phyloP scores from a whole-genome alignment of 805 yeast genomes.

The Priceomyces haplophilus region DNA sequence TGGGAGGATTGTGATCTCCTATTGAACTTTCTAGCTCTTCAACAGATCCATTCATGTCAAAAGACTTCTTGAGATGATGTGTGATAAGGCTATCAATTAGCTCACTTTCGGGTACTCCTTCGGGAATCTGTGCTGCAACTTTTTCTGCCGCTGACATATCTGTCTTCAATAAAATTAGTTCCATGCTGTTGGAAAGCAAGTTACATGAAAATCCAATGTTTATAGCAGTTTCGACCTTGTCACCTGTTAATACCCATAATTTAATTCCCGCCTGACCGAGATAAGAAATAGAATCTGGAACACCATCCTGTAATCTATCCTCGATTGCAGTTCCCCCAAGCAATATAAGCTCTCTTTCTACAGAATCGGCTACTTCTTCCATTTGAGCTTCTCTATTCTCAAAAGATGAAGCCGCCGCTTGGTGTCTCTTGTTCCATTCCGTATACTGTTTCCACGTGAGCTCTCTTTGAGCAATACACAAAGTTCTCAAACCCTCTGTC shows the following conservation, averaged over 20 bases:
- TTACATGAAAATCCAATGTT: conserved; percentile 87
- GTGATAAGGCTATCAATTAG: conserved; percentile 47
- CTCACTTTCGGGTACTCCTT: conserved; percentile 22
- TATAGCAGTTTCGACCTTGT: conserved; percentile 85
- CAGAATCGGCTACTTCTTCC: conserved; percentile 71
- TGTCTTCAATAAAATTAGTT: conserved; percentile 56
- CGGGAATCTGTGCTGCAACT: conserved; percentile 16
- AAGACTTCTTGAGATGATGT: conserved; percentile 52
- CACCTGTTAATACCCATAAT: conserved; percentile 85
- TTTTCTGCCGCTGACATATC: conserved; percentile 26
- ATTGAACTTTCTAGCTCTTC: conserved; percentile 54
- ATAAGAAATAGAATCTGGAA: conserved; percentile 72
- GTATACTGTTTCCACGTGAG: conserved; percentile 58
- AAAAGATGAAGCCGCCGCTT: conserved; percentile 63
- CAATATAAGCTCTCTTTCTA: conserved; percentile 62
- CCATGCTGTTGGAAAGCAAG: conserved; percentile 71
- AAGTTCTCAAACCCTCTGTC: conserved; percentile 77
- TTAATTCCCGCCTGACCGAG: conserved; percentile 77
- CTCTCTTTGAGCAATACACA: conserved; percentile 74
- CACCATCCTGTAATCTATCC: conserved; percentile 82
- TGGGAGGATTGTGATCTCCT: conserved; percentile 63
- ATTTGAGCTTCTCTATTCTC: conserved; percentile 64
- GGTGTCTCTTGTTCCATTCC: conserved; percentile 62
- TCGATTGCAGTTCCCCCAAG: conserved; percentile 87
- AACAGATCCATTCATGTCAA: conserved; percentile 55